These are phyloP conservation scores for Colletotrichum limetticola DNA, from an alignment of 2,329 filamentous ascomycete genomes.

Conservation along the genomic window DNA sequence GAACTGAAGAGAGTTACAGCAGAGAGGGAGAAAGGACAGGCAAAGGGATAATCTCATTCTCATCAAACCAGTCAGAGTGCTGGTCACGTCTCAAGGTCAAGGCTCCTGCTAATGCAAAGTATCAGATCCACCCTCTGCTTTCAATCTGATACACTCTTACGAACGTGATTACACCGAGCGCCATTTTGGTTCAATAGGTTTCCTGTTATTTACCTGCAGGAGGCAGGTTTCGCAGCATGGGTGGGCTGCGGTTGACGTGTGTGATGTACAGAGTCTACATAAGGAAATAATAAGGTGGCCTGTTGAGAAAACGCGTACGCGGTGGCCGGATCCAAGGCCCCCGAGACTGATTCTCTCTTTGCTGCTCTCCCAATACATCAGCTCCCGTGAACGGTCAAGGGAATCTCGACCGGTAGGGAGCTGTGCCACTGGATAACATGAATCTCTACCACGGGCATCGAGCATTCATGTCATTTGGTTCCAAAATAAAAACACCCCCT, in stretches of 20 bases:
- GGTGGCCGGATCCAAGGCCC: slow-evolving; percentile 17
- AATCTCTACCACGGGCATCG: slow-evolving; percentile 30
- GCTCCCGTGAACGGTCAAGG: not conserved
- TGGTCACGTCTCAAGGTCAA: not conserved
- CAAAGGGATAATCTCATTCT: not conserved
- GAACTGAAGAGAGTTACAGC: not conserved
- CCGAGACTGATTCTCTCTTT: slow-evolving; percentile 7
- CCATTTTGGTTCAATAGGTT: not conserved
- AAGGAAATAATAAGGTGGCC: slow-evolving; percentile 34
- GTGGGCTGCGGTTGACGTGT: slow-evolving; percentile 27
- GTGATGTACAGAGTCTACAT: slow-evolving; percentile 39
- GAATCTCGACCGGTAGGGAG: slow-evolving; percentile 8
- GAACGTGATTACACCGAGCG: not conserved
- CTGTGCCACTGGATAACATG: slow-evolving; percentile 15
- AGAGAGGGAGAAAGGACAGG: not conserved
- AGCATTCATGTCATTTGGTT: slow-evolving; percentile 25
- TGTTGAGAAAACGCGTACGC: slow-evolving; percentile 15
- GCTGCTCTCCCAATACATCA: slow-evolving; percentile 9
- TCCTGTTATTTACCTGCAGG: slow-evolving; percentile 33
- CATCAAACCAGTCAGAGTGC: not conserved
- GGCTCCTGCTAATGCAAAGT: not conserved
- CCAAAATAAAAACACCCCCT: slow-evolving; percentile 21
- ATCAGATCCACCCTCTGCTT: not conserved
- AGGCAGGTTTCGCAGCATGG: slow-evolving; percentile 30
- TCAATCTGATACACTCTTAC: not conserved